These are phyloP conservation scores for Psilocybe subaeruginosa DNA, from an alignment of 768 basidiomycete species.

Conservation along the genomic window DNA sequence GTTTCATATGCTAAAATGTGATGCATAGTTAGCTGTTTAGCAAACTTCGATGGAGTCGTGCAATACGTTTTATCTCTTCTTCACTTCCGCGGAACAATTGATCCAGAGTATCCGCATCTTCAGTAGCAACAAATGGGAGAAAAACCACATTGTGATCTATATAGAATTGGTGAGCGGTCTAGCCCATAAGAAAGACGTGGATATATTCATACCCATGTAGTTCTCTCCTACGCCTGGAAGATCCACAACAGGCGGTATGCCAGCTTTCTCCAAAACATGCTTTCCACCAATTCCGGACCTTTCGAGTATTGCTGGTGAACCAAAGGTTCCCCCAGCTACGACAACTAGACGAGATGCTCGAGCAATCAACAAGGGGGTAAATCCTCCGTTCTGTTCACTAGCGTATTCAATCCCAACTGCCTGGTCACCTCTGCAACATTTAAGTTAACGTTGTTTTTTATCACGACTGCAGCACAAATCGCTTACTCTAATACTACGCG, in stretches of 20 bases:
- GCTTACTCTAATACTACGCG: slow-evolving; percentile 51
- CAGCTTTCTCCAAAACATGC: slow-evolving; percentile 44
- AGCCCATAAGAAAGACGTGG: no score
- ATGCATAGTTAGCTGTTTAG: background rate
- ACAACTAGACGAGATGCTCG: slow-evolving; percentile 47
- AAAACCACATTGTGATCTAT: slow-evolving; percentile 45
- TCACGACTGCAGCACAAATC: background rate
- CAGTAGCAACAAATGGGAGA: slow-evolving; percentile 43
- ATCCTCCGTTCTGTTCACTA: slow-evolving; percentile 25
- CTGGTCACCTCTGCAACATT: slow-evolving; percentile 32
- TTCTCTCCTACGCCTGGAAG: slow-evolving; percentile 80
- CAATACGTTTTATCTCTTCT: slow-evolving; percentile 41
- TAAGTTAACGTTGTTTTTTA: background rate
- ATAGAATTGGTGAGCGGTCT: background rate
- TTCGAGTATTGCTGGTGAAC: slow-evolving; percentile 57
- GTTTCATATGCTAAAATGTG: slow-evolving; percentile 19
- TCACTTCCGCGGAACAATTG: slow-evolving; percentile 41
- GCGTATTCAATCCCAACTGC: slow-evolving; percentile 58
- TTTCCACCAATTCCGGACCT: slow-evolving; percentile 60
- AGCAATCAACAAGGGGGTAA: background rate
- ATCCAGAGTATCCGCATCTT: slow-evolving; percentile 54
- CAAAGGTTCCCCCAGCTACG: slow-evolving; percentile 53
- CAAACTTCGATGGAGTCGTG: background rate
- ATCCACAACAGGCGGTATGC: slow-evolving; percentile 54
- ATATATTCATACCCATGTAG: slow-evolving; percentile 43